These are phyloP conservation scores for Filobasidium wieringae DNA, from an alignment of 768 basidiomycete genomes.

Conservation along the genomic window DNA sequence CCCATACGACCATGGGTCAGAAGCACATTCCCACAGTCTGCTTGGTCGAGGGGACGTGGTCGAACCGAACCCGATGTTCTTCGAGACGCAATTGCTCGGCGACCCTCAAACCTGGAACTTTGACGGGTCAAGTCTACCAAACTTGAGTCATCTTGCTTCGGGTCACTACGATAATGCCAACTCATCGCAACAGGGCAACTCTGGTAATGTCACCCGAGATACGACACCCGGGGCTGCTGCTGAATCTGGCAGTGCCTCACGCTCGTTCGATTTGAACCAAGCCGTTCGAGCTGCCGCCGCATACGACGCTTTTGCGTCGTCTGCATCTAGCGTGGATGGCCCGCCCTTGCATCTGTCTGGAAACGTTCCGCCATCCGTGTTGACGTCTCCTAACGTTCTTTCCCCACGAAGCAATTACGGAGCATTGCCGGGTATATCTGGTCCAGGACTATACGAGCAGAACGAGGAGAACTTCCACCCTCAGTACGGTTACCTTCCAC, in stretches of 20 bases:
- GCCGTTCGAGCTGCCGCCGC: conserved; percentile 24
- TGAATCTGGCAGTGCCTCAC: background rate
- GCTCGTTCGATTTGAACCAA: conserved; percentile 21
- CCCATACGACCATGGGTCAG: conserved; percentile 29
- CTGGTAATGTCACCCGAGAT: conserved; percentile 16
- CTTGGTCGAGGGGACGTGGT: conserved; percentile 18
- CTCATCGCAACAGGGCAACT: background rate
- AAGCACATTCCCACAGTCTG: conserved; percentile 39
- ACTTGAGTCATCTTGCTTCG: conserved; percentile 42
- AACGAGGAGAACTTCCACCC: conserved; percentile 37
- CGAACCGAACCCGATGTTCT: conserved; percentile 5
- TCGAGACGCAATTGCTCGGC: background rate
- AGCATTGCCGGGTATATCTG: conserved; percentile 30
- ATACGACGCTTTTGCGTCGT: conserved; percentile 24
- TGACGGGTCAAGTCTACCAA: conserved; percentile 23
- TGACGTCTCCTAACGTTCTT: conserved; percentile 11
- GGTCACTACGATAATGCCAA: too few species aligned
- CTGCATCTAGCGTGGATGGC: conserved; percentile 16
- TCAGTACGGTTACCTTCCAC: conserved; percentile 49
- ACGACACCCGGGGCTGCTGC: conserved; percentile 2
- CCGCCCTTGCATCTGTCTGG: conserved; percentile 8
- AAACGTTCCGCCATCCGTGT: background rate
- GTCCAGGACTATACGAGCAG: conserved; percentile 30
- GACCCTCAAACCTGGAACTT: background rate
- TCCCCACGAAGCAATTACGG: background rate